Evolutionary conservation across 768 basidiomycete genomes (phyloP), one percentile per base, ranked within the genome.

Genomic region (Russula olivacea): DNA sequence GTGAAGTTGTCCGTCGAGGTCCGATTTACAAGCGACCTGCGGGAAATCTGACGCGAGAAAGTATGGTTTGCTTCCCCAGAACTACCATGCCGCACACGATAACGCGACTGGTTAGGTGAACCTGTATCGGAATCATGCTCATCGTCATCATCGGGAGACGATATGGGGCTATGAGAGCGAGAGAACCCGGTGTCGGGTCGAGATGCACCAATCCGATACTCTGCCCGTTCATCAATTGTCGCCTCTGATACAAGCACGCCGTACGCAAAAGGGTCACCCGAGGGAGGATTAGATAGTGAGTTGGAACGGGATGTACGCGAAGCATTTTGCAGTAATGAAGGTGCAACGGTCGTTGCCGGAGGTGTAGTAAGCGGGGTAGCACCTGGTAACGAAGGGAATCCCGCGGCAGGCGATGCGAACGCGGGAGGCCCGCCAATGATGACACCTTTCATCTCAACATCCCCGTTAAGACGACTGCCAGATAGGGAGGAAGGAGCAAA

Each of bases 121-220:
- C 72, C 72, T n/a, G 66, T 50, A 7, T 67, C 71, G 49, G 63
- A 64, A 49, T 73, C 73, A 47, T 72, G 71, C 36, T 76, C 75
- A 43, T 73, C 69, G 43, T 75, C 74, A 9, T 72, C 69, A 50
- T 75, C 76, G 34, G 73, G 74, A 28, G 75, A 74, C 25, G 68
- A 68, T 23, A 65, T 59, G 11, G 64, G 63, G 51, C 53, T 66
- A 58, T 57, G 70, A 43, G 43, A 70, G 58, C 34, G 74, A 53
- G 61, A 65, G 50, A 59, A 61, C 5, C 58, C 65, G 21, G 73
- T 72, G 28, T 67, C 64, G 3, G 72, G 71, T n/a, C 69, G 68
- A 51, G 71, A 70, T 65, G 66, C 55, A 69, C 47, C 41, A 62
- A 58, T 9, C 7, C 56, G 61, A 32, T 66, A 66, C 56, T 59